These are phyloP conservation scores for Mimosa bimucronata DNA, from an alignment of 306 rosid species.

Conservation along the genomic window DNA sequence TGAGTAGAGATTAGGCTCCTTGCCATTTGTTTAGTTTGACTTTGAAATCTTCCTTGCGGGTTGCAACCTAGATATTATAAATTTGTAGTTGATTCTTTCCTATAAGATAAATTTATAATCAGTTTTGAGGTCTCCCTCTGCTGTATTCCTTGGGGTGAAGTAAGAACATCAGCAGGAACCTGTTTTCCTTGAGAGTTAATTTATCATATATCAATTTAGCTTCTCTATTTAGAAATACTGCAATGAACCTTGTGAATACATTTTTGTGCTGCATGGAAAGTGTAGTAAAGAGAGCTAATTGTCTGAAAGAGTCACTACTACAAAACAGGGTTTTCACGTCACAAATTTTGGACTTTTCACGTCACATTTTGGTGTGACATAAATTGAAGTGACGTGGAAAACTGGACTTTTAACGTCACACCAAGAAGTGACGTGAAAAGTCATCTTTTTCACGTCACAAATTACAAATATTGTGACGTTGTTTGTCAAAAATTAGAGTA, in stretches of 20 bases:
- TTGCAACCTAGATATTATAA: conserved; percentile 2
- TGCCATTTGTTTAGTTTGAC: conserved; percentile 5
- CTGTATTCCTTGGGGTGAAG: not conserved
- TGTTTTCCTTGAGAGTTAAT: not conserved
- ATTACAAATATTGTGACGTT: no score
- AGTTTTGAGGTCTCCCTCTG: conserved; percentile 5
- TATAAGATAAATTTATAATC: not conserved
- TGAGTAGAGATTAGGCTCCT: no score
- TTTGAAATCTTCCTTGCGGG: not conserved
- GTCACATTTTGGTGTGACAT: no score
- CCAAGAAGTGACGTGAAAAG: no score
- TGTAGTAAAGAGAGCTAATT: no score
- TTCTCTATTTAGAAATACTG: not conserved
- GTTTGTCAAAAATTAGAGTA: no score
- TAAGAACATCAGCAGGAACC: conserved; percentile 13
- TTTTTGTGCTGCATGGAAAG: conserved; percentile 17
- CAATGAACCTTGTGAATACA: not conserved
- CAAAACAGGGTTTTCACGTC: no score
- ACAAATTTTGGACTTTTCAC: no score
- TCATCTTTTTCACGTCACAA: no score
- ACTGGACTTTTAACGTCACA: no score
- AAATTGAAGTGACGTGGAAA: no score
- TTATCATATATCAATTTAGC: not conserved
- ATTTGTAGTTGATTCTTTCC: not conserved
- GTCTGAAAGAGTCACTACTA: no score